Evolutionary conservation across 345 rosid species (phyloP).

Genomic region (Rhodamnia rubescens): DNA sequence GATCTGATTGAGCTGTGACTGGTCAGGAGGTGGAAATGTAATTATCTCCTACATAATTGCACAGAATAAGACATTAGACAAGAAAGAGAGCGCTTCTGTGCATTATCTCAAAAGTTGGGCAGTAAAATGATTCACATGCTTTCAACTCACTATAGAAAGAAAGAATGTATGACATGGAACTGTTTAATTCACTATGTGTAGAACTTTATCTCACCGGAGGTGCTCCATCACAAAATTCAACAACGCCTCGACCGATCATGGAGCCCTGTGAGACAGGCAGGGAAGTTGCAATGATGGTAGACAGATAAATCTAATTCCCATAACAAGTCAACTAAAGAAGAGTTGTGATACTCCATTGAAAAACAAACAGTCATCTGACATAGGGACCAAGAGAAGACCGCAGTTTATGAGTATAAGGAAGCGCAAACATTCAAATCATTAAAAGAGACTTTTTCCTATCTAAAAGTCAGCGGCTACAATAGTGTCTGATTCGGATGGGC

Average conservation of each 20-base stretch:
- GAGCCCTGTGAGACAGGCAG: too few species aligned
- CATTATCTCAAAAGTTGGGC: too few species aligned
- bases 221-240: background rate
- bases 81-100: too few species aligned
- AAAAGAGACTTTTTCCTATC: background rate
- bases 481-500: background rate
- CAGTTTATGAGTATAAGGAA: background rate
- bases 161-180: too few species aligned
- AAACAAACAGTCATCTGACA: background rate
- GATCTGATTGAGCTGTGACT: background rate
- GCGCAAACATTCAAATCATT: background rate
- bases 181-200: too few species aligned
- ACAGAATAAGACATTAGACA: background rate
- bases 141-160: too few species aligned
- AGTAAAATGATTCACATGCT: too few species aligned
- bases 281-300: too few species aligned
- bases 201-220: too few species aligned
- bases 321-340: background rate
- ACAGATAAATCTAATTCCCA: background rate
- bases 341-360: background rate
- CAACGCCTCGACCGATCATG: too few species aligned
- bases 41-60: background rate
- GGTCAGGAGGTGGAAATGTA: background rate
- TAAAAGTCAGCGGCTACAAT: background rate
- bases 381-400: background rate